phyloP scores from a whole-genome alignment of 495 filamentous ascomycete genomes.

The Penicillium daleae region DNA sequence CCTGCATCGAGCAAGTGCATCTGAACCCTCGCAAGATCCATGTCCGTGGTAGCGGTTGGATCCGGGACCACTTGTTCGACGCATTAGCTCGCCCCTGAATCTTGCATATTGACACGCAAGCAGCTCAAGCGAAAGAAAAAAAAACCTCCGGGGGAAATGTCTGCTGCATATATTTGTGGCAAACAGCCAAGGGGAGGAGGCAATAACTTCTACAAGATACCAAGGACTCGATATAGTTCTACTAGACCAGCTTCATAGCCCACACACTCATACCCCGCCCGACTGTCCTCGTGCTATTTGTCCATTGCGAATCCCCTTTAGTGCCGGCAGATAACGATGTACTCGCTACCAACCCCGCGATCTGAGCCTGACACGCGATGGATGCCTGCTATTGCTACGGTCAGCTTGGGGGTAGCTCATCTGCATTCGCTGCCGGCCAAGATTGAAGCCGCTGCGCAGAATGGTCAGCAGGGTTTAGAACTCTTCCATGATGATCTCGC shows the following conservation, averaged over 20 bases:
- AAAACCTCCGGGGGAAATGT: constrained; percentile 2
- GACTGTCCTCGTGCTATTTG: not conserved
- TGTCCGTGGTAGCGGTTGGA: constrained; percentile 5
- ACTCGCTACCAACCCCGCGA: constrained; percentile 22
- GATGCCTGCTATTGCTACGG: constrained; percentile 34
- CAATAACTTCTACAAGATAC: not conserved
- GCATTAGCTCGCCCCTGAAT: constrained; percentile 17
- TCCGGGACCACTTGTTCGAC: constrained; percentile 21
- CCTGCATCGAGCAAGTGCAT: not conserved
- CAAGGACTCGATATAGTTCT: not conserved
- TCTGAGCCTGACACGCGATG: constrained; percentile 19
- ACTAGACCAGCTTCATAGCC: not conserved
- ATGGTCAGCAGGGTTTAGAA: constrained; percentile 29
- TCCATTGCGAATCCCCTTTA: constrained; percentile 4
- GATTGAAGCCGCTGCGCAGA: constrained; percentile 27
- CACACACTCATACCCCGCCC: not conserved
- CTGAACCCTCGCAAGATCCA: constrained; percentile 3
- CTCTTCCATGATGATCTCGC: constrained; percentile 37
- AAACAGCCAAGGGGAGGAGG: not conserved
- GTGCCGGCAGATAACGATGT: constrained; percentile 15
- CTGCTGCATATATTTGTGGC: constrained; percentile 12
- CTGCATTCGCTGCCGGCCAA: constrained; percentile 29
- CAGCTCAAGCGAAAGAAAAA: constrained; percentile 9
- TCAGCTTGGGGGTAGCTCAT: constrained; percentile 27
- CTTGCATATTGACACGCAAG: constrained; percentile 21